These are phyloP conservation scores for Mimosa bimucronata DNA, from an alignment of 306 rosid genomes.

Conservation along the genomic window DNA sequence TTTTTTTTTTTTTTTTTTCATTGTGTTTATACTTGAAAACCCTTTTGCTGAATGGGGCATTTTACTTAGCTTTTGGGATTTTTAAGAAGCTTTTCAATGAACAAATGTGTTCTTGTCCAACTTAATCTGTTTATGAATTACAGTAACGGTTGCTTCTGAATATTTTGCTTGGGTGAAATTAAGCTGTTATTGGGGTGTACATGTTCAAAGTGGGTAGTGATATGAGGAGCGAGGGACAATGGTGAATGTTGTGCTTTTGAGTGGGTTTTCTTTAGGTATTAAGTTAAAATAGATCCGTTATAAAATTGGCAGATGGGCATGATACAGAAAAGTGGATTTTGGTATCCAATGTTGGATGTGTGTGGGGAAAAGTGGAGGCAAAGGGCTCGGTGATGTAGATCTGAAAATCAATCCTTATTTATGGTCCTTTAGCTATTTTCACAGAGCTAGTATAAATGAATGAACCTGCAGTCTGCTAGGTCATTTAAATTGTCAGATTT, in stretches of 20 bases:
- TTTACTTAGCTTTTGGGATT: constrained; percentile 13
- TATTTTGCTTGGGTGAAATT: background rate
- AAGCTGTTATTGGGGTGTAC: background rate
- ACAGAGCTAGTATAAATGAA: constrained; percentile 10
- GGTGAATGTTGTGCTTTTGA: constrained; percentile 15
- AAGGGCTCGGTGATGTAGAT: constrained; percentile 20
- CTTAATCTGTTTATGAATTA: background rate
- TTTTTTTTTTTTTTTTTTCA: background rate
- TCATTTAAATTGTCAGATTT: constrained; percentile 17
- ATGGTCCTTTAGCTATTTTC: background rate
- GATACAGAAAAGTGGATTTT: constrained; percentile 12
- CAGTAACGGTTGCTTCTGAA: constrained; percentile 12
- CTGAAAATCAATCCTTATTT: constrained; percentile 2
- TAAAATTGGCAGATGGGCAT: constrained; percentile 8
- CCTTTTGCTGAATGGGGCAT: constrained; percentile 4
- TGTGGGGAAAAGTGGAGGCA: constrained; percentile 25
- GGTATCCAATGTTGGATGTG: constrained; percentile 23
- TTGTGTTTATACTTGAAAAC: background rate
- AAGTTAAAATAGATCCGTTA: background rate
- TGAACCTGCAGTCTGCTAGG: constrained; percentile 30
- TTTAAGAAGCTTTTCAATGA: background rate
- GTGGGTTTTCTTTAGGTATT: constrained; percentile 9
- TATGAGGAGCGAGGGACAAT: constrained; percentile 13
- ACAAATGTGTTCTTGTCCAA: background rate
- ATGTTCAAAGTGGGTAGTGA: constrained; percentile 19